phyloP scores from a whole-genome alignment of 106 monocot genomes.

The Phalaenopsis equestris region DNA sequence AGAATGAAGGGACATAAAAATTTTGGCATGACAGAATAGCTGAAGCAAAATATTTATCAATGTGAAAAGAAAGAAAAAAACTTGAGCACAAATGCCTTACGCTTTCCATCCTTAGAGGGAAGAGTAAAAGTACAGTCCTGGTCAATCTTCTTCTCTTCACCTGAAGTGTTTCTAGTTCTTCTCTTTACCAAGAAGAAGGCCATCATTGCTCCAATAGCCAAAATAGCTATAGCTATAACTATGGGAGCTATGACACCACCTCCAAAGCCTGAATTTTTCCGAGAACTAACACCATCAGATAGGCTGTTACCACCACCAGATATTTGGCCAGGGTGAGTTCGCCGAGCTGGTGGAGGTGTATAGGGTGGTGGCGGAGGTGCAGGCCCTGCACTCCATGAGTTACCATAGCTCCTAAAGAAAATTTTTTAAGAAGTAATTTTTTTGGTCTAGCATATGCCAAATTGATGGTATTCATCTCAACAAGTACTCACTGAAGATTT shows the following conservation, averaged over 20 bases:
- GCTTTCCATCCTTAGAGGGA: conserved; percentile 42
- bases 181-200: conserved; percentile 63
- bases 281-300: conserved; percentile 20
- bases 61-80: not conserved
- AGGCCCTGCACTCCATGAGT: conserved; percentile 63
- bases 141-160: conserved; percentile 28
- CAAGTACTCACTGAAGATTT: conserved; percentile 55
- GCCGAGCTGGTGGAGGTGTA: conserved; percentile 42
- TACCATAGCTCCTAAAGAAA: conserved; percentile 55
- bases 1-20: not conserved
- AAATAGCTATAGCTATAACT: conserved; percentile 56
- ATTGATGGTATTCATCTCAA: not conserved
- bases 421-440: not conserved
- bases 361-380: conserved; percentile 32
- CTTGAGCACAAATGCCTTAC: conserved; percentile 18
- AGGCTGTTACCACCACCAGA: conserved; percentile 16
- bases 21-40: not conserved
- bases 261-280: conserved; percentile 45
- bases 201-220: conserved; percentile 47
- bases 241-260: conserved; percentile 35
- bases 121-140: conserved; percentile 26
- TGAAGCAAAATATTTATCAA: not conserved
- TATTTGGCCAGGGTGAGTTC: conserved; percentile 35
- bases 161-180: conserved; percentile 17
- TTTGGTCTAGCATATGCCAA: not conserved